Conservation (phyloP, 1,139 yeast genomes). For the Geotrichum histeridarum region DNA sequence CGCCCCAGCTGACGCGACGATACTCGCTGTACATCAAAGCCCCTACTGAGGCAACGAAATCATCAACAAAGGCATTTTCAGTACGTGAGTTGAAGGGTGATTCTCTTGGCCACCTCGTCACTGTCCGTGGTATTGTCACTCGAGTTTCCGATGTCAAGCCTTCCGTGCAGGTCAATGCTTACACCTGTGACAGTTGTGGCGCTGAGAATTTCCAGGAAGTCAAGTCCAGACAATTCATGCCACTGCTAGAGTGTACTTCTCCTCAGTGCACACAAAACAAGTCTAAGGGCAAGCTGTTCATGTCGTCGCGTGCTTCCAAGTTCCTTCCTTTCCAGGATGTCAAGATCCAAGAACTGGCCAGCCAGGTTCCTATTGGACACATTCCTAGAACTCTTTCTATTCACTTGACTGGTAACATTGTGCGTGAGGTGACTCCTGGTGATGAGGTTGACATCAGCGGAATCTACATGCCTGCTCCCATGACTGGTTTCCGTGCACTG, state of each 20-base stretch:
- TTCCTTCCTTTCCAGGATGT: slow-evolving; percentile 94
- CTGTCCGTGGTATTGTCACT: slow-evolving; percentile 90
- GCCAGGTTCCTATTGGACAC: slow-evolving; percentile 97
- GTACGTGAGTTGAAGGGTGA: slow-evolving; percentile 87
- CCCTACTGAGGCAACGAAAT: slow-evolving; percentile 43
- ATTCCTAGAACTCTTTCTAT: slow-evolving; percentile 83
- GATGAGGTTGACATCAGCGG: slow-evolving; percentile 92
- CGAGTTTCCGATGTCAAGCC: slow-evolving; percentile 97
- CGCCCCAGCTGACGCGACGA: slow-evolving; percentile 80
- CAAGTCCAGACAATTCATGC: slow-evolving; percentile 75
- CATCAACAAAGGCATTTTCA: slow-evolving; percentile 56
- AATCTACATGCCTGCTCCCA: slow-evolving; percentile 87
- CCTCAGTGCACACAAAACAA: slow-evolving; percentile 72
- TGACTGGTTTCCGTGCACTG: slow-evolving; percentile 89
- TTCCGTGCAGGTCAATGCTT: slow-evolving; percentile 82
- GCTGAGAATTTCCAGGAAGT: slow-evolving; percentile 95
- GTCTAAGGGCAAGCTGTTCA: slow-evolving; percentile 81
- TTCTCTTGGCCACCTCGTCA: slow-evolving; percentile 78
- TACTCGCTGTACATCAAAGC: slow-evolving; percentile 87
- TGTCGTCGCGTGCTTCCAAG: slow-evolving; percentile 93
- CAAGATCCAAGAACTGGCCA: slow-evolving; percentile 87
- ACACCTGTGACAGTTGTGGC: slow-evolving; percentile 97
- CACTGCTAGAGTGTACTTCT: slow-evolving; percentile 80
- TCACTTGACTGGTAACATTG: slow-evolving; percentile 86
- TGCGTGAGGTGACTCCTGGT: slow-evolving; percentile 85